phyloP scores from a whole-genome alignment of 345 rosid species.

The Salix udensis region DNA sequence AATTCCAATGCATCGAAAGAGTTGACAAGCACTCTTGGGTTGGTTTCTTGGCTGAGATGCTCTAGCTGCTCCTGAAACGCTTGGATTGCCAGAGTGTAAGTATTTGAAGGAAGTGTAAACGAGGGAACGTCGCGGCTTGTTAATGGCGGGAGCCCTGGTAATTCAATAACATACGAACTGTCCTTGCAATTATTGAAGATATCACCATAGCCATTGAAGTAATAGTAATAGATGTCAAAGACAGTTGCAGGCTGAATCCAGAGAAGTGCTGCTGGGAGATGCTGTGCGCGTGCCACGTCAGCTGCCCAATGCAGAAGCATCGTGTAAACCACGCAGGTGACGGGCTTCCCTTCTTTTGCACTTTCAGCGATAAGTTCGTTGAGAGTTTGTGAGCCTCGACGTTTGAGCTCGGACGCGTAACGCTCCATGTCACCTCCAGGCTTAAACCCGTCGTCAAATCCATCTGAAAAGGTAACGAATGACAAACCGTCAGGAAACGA shows the following conservation, averaged over 20 bases:
- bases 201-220: slow-evolving; percentile 42
- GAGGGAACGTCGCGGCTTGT: slow-evolving; percentile 48
- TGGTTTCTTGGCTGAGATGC: slow-evolving; percentile 28
- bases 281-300: slow-evolving; percentile 40
- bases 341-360: slow-evolving; percentile 14
- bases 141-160: slow-evolving; percentile 47
- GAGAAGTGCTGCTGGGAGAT: slow-evolving; percentile 39
- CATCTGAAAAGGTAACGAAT: slow-evolving; percentile 52
- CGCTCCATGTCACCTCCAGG: slow-evolving; percentile 17
- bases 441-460: slow-evolving; percentile 51
- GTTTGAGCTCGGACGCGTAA: slow-evolving; percentile 37
- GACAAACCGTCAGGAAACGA: slow-evolving; percentile 32
- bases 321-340: slow-evolving; percentile 45
- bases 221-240: slow-evolving; percentile 50
- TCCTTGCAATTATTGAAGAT: slow-evolving; percentile 21
- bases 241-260: slow-evolving; percentile 78
- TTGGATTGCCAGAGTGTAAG: slow-evolving; percentile 3
- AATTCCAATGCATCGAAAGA: slow-evolving; percentile 62
- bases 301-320: slow-evolving; percentile 53
- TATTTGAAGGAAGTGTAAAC: slow-evolving; percentile 33
- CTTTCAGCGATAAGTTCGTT: slow-evolving; percentile 26
- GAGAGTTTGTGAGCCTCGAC: slow-evolving; percentile 37
- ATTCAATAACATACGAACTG: slow-evolving; percentile 17
- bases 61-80: slow-evolving; percentile 31
- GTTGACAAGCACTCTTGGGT: slow-evolving; percentile 52